phyloP scores from a whole-genome alignment of 2,329 filamentous ascomycete species.

The Metarhizium humberi region DNA sequence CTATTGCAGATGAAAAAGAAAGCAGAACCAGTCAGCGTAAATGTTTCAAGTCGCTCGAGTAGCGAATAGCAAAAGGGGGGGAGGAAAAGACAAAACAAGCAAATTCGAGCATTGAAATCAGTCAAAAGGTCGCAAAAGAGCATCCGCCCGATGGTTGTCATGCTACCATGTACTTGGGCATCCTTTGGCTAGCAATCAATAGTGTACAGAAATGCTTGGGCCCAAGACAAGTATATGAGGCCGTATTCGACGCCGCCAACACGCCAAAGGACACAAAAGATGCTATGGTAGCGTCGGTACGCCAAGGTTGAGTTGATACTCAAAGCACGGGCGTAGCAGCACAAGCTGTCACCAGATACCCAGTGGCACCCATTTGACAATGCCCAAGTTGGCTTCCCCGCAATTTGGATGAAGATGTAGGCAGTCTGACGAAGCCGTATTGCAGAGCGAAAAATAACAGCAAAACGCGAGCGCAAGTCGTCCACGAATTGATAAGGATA shows the following conservation, averaged over 20 bases:
- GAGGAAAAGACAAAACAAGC: not conserved
- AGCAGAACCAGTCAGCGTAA: not conserved
- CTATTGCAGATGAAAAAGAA: not conserved
- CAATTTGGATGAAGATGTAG: not conserved
- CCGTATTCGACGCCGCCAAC: not conserved
- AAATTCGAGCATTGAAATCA: not conserved
- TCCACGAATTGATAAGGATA: not conserved
- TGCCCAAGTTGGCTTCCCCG: constrained; percentile 1
- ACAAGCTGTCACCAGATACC: constrained; percentile 1
- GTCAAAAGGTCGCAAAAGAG: not conserved
- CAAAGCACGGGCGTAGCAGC: not conserved
- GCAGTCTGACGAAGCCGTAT: not conserved
- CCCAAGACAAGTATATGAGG: not conserved
- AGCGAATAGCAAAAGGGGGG: not conserved
- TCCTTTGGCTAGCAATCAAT: not conserved
- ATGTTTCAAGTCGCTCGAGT: not conserved
- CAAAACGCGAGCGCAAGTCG: not conserved
- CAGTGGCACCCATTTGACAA: constrained; percentile 4
- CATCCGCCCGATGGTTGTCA: not conserved
- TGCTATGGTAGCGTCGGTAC: not conserved
- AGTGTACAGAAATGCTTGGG: not conserved
- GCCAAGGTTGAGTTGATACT: not conserved
- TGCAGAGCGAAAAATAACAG: not conserved
- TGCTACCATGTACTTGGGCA: not conserved
- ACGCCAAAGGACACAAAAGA: not conserved